Evolutionary conservation across 305 asterid species (phyloP), one percentile per base, ranked within the genome.

Genomic region (Salvia sclarea): DNA sequence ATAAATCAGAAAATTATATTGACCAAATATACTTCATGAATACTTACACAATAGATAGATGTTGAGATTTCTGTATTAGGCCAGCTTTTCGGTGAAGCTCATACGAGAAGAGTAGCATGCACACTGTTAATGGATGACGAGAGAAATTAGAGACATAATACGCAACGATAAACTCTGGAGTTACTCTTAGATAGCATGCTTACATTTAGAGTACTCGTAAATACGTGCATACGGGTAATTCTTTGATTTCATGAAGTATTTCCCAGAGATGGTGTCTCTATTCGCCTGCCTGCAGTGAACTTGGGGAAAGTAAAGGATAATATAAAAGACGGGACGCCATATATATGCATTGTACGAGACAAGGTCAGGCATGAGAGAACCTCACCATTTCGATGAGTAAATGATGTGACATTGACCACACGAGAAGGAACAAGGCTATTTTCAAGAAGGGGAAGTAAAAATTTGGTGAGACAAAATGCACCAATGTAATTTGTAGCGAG

Each of bases 341-440:
- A 7, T 18, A 40, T 50, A 17, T 2, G 31, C 7, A 50, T 61
- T 35, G 44, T 8, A 10, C 13, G 6, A 17, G 38, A n/a, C n/a
- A n/a, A n/a, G n/a, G n/a, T n/a, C n/a, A n/a, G n/a, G n/a, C n/a
- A n/a, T n/a, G n/a, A n/a, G n/a, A n/a, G 31, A 22, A 35, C 25
- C 66, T 72, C 79, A 92, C 98, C 96, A 78, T 66, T 88, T 78
- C 88, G 77, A 81, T 92, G 98, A 11, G 98, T 92, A 67, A 92
- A 92, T 61, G 98, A 92, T 66, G 98, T 61, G 68, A 92, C 86
- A 57, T 86, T 92, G 66, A 90, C 89, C 80, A 90, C 89, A 56
- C 97, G 96, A 28, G 97, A 83, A 64, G 95, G 89, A 58, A 76
- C 61, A 8, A 82, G 88, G 75, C 98, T 88, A 38, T 76, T 80